Evolutionary conservation across 2,329 filamentous ascomycete genomes (phyloP).

Genomic region (Pseudonectria buxi): DNA sequence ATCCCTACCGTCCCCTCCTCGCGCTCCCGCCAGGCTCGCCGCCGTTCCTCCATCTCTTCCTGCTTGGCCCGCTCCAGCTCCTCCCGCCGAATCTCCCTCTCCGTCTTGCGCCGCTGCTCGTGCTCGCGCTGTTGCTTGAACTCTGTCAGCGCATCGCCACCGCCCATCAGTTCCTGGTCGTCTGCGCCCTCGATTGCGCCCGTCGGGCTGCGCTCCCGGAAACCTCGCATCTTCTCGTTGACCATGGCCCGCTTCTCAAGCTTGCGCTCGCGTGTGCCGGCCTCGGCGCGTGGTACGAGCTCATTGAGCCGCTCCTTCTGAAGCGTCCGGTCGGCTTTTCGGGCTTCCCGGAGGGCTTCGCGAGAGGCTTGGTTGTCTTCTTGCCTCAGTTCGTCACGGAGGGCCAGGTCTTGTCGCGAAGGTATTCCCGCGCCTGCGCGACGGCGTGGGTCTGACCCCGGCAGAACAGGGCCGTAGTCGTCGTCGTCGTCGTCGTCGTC

Average conservation of each 20-base stretch:
- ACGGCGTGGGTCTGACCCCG: slow-evolving; percentile 17
- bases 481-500: slow-evolving; percentile 42
- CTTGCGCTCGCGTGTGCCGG: slow-evolving; percentile 73
- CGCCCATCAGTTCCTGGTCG: slow-evolving; percentile 74
- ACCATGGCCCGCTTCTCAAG: slow-evolving; percentile 77
- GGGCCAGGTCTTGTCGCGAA: slow-evolving; percentile 63
- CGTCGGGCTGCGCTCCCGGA: slow-evolving; percentile 57
- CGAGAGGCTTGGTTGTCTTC: slow-evolving; percentile 46
- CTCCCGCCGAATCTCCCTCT: slow-evolving; percentile 75
- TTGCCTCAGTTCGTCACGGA: slow-evolving; percentile 43
- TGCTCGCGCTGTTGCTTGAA: slow-evolving; percentile 61
- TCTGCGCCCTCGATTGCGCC: slow-evolving; percentile 44
- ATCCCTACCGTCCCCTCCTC: slow-evolving; percentile 82
- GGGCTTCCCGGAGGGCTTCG: slow-evolving; percentile 52
- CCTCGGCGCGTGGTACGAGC: slow-evolving; percentile 71
- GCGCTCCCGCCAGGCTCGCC: slow-evolving; percentile 63
- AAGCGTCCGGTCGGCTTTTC: slow-evolving; percentile 55
- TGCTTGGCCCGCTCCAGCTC: slow-evolving; percentile 68
- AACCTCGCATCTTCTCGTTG: slow-evolving; percentile 66
- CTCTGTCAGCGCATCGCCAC: slow-evolving; percentile 56
- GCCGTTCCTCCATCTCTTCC: slow-evolving; percentile 73
- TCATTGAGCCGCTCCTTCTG: slow-evolving; percentile 75
- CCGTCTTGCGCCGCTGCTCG: slow-evolving; percentile 69
- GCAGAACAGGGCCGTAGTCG: slow-evolving; percentile 45
- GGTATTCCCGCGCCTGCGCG: slow-evolving; percentile 57